These are phyloP conservation scores for Mortierella hygrophila DNA, from an alignment of 192 early-diverging fungal genomes.

Conservation along the genomic window DNA sequence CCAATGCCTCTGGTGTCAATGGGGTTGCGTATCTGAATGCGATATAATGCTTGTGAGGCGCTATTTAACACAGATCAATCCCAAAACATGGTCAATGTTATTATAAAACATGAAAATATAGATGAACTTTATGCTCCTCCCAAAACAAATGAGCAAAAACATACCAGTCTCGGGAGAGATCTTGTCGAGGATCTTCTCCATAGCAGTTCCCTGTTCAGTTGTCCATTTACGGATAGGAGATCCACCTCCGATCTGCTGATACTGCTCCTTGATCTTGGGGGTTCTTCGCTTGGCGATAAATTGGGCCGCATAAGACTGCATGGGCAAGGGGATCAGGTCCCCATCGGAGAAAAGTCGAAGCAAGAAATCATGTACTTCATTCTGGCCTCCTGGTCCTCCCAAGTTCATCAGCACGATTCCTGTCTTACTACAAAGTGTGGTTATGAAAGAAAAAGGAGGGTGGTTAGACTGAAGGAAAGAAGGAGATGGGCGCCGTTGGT, in stretches of 20 bases:
- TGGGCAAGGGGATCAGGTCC: conserved; percentile 92
- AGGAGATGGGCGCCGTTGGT: neutral
- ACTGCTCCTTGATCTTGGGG: conserved; percentile 90
- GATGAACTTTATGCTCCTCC: too few relatives aligned
- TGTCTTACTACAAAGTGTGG: conserved; percentile 62
- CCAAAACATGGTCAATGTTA: neutral
- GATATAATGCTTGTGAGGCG: conserved; percentile 91
- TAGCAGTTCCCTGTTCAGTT: conserved; percentile 81
- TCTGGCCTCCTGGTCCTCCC: conserved; percentile 86
- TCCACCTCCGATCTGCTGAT: conserved; percentile 93
- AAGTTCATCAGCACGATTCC: conserved; percentile 94
- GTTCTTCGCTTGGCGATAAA: conserved; percentile 87
- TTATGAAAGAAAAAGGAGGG: conserved; percentile 23
- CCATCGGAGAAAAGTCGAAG: conserved; percentile 88
- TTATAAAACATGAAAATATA: too few relatives aligned
- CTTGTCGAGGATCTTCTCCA: conserved; percentile 82
- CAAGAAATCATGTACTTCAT: conserved; percentile 86
- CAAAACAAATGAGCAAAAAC: neutral
- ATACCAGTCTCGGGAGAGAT: conserved; percentile 81
- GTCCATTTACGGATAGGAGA: conserved; percentile 96
- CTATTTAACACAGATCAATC: conserved; percentile 46
- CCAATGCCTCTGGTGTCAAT: conserved; percentile 79
- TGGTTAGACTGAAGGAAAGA: neutral
- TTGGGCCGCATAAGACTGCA: conserved; percentile 78
- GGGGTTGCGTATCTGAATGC: conserved; percentile 94